Conservation (phyloP, 805 yeast genomes). For the Candida namnaoensis region DNA sequence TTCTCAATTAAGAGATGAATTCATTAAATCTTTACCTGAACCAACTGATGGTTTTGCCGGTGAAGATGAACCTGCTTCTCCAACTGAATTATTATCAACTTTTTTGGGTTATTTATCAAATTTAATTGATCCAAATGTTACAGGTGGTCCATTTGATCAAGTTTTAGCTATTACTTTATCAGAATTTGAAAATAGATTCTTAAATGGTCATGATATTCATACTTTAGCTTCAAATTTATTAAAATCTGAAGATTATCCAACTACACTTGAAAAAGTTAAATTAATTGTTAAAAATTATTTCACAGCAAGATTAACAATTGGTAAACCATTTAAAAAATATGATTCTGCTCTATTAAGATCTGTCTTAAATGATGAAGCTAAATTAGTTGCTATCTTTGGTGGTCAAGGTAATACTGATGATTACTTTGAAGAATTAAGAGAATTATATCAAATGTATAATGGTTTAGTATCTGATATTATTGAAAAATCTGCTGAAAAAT, state of each 20-base stretch:
- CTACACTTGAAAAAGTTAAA: conserved; percentile 65
- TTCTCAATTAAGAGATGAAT: conserved; percentile 84
- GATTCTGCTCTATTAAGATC: conserved; percentile 59
- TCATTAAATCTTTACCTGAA: conserved; percentile 63
- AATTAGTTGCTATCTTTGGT: conserved; percentile 83
- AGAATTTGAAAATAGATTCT: conserved; percentile 80
- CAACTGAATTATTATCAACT: conserved; percentile 75
- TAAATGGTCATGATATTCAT: conserved; percentile 77
- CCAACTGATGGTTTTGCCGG: conserved; percentile 79
- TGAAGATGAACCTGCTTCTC: conserved; percentile 82
- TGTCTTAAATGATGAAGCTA: conserved; percentile 46
- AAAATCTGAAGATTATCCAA: conserved; percentile 45
- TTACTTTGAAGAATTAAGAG: conserved; percentile 93
- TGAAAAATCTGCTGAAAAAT: conserved; percentile 55
- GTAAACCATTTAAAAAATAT: conserved; percentile 39
- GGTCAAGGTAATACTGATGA: conserved; percentile 99
- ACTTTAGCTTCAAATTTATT: conserved; percentile 71
- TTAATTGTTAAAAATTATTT: conserved; percentile 74
- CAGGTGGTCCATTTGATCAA: conserved; percentile 54
- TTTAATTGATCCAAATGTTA: conserved; percentile 30
- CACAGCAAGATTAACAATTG: conserved; percentile 41
- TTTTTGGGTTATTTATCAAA: conserved; percentile 70
- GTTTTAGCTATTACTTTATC: conserved; percentile 61
- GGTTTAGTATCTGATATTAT: conserved; percentile 69
- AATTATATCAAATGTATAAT: conserved; percentile 67